phyloP scores from a whole-genome alignment of 2,329 filamentous ascomycete genomes.

The Trichophaea hybrida region DNA sequence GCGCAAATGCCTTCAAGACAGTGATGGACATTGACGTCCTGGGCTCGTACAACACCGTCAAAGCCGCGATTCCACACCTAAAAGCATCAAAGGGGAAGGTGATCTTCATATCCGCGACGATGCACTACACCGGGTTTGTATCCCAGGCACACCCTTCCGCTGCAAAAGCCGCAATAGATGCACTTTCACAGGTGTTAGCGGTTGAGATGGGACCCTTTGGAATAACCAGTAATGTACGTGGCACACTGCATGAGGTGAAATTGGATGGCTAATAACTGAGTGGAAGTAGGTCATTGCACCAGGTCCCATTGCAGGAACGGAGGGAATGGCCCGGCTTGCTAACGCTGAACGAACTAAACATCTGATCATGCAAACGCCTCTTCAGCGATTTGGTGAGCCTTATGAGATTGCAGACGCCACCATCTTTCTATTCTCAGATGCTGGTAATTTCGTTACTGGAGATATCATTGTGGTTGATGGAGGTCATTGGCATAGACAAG shows the following conservation, averaged over 20 bases:
- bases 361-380: slow-evolving; percentile 43
- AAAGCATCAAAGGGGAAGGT: slow-evolving; percentile 60
- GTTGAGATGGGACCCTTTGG: slow-evolving; percentile 84
- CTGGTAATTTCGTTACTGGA: slow-evolving; percentile 75
- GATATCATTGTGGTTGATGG: slow-evolving; percentile 61
- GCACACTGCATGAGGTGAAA: not conserved
- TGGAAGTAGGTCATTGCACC: slow-evolving; percentile 48
- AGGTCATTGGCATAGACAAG: slow-evolving; percentile 19
- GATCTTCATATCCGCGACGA: slow-evolving; percentile 76
- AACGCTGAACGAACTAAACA: slow-evolving; percentile 27
- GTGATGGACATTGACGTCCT: slow-evolving; percentile 95
- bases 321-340: slow-evolving; percentile 55
- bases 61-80: slow-evolving; percentile 75
- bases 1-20: slow-evolving; percentile 78
- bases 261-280: not conserved
- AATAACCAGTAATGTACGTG: slow-evolving; percentile 60
- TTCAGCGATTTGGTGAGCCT: slow-evolving; percentile 62
- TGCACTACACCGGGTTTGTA: slow-evolving; percentile 77
- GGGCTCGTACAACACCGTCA: slow-evolving; percentile 87
- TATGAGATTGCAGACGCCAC: slow-evolving; percentile 89
- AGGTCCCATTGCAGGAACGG: slow-evolving; percentile 72
- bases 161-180: slow-evolving; percentile 82
- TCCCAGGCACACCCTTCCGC: slow-evolving; percentile 81
- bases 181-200: slow-evolving; percentile 61
- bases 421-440: slow-evolving; percentile 72